Evolutionary conservation across 2,329 filamentous ascomycete genomes (phyloP).

Genomic region (Ophiostoma novo-ulmi): DNA sequence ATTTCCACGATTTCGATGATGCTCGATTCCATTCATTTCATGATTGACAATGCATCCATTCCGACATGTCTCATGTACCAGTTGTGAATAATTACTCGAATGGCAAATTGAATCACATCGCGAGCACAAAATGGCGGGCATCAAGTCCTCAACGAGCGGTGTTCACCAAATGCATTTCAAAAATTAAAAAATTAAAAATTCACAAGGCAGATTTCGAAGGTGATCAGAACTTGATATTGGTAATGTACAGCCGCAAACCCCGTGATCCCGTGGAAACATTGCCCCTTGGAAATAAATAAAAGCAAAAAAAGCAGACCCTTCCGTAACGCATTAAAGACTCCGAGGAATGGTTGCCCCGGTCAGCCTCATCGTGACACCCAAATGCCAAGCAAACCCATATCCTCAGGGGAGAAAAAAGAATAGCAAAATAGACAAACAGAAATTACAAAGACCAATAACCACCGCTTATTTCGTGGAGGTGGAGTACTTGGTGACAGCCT

Average conservation of each 20-base stretch:
- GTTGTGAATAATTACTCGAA: too few species aligned
- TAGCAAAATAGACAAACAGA: constrained; percentile 52
- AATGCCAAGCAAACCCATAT: constrained; percentile 51
- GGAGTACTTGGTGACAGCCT: constrained; percentile 99
- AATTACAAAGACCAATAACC: constrained; percentile 35
- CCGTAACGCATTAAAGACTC: constrained; percentile 70
- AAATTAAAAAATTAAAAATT: not conserved
- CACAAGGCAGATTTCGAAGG: not conserved
- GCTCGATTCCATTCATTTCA: not conserved
- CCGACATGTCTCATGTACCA: too few species aligned
- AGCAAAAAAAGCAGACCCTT: constrained; percentile 54
- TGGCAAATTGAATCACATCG: too few species aligned
- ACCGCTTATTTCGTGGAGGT: constrained; percentile 86
- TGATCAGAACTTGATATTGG: constrained; percentile 37
- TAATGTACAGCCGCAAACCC: constrained; percentile 72
- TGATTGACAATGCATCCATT: not conserved
- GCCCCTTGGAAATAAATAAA: constrained; percentile 50
- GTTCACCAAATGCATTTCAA: too few species aligned
- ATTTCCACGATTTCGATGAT: not conserved
- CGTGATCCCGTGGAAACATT: constrained; percentile 65
- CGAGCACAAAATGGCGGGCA: too few species aligned
- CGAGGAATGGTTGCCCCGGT: constrained; percentile 43
- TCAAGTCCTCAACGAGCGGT: too few species aligned
- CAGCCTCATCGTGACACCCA: constrained; percentile 56
- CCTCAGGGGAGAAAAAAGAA: constrained; percentile 29